Percentiles rank a stretch among this genome's conserved stretches.
These are phyloP conservation scores for Mikania micrantha DNA, from an alignment of 129 eudicot genomes.

Conservation along the genomic window DNA sequence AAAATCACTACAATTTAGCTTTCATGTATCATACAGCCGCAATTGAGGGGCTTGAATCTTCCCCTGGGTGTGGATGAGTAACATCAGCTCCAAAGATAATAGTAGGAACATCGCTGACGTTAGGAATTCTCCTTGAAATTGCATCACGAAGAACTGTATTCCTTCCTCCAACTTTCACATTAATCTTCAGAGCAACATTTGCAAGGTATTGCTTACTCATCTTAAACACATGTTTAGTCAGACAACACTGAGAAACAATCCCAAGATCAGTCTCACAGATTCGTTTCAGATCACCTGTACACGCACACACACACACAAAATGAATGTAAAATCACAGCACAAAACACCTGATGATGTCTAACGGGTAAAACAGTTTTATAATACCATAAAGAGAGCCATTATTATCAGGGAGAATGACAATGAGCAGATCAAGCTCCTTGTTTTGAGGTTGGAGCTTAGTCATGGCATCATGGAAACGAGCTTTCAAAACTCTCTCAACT, in stretches of 20 bases:
- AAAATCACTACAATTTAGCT: background rate
- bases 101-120: slow-evolving; percentile 90
- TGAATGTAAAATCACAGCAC: background rate
- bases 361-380: background rate
- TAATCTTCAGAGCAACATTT: slow-evolving; percentile 79
- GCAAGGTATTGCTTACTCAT: slow-evolving; percentile 80
- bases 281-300: slow-evolving; percentile 69
- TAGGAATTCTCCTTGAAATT: slow-evolving; percentile 72
- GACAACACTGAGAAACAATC: slow-evolving; percentile 82
- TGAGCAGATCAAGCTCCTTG: slow-evolving; percentile 71
- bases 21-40: slow-evolving; percentile 59
- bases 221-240: slow-evolving; percentile 79
- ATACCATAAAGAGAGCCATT: slow-evolving; percentile 89
- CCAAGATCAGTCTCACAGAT: slow-evolving; percentile 97
- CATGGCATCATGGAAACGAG: slow-evolving; percentile 60
- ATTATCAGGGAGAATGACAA: slow-evolving; percentile 70
- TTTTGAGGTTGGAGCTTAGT: slow-evolving; percentile 52
- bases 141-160: slow-evolving; percentile 87
- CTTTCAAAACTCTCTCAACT: slow-evolving; percentile 77
- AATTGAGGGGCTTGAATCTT: slow-evolving; percentile 87
- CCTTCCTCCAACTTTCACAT: slow-evolving; percentile 93
- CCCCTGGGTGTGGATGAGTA: slow-evolving; percentile 89
- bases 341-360: background rate
- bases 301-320: background rate
- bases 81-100: slow-evolving; percentile 93